Conservation (phyloP, 2,329 filamentous ascomycete species). For the Chaetomiaceae sp. region DNA sequence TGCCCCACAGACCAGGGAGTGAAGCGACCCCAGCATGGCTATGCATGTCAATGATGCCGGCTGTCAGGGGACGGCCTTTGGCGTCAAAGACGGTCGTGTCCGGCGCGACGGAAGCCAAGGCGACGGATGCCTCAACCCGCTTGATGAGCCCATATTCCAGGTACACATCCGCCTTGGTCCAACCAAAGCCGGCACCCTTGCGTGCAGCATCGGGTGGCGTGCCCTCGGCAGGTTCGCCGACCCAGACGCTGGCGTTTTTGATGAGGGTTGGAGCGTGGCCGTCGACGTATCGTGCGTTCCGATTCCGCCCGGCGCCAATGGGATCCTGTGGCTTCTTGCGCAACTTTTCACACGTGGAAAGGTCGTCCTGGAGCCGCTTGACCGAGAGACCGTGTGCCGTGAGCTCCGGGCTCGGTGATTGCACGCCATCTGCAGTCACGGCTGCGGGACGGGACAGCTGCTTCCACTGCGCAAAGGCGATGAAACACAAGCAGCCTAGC, state of each 20-base stretch:
- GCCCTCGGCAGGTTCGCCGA: conserved; percentile 54
- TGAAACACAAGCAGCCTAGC: conserved; percentile 47
- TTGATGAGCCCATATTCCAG: conserved; percentile 59
- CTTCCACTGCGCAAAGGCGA: conserved; percentile 42
- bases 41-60: conserved; percentile 69
- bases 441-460: conserved; percentile 30
- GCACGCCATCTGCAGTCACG: too few species aligned
- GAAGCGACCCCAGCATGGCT: conserved; percentile 59
- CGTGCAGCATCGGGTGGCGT: conserved; percentile 51
- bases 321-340: conserved; percentile 53
- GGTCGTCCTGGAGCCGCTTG: conserved; percentile 49
- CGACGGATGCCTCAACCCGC: conserved; percentile 45
- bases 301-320: conserved; percentile 50
- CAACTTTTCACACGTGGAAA: conserved; percentile 53
- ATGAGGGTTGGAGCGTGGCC: conserved; percentile 59
- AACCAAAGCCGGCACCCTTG: conserved; percentile 56
- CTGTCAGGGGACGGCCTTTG: conserved; percentile 57
- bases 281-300: conserved; percentile 57
- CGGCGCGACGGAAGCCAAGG: conserved; percentile 39
- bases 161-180: conserved; percentile 57
- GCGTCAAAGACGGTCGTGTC: conserved; percentile 54
- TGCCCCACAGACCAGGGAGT: conserved; percentile 52
- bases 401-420: conserved; percentile 19
- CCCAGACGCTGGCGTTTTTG: conserved; percentile 63
- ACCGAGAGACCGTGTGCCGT: conserved; percentile 42